phyloP scores from a whole-genome alignment of 2,329 filamentous ascomycete genomes.

The Trichothecium roseum region DNA sequence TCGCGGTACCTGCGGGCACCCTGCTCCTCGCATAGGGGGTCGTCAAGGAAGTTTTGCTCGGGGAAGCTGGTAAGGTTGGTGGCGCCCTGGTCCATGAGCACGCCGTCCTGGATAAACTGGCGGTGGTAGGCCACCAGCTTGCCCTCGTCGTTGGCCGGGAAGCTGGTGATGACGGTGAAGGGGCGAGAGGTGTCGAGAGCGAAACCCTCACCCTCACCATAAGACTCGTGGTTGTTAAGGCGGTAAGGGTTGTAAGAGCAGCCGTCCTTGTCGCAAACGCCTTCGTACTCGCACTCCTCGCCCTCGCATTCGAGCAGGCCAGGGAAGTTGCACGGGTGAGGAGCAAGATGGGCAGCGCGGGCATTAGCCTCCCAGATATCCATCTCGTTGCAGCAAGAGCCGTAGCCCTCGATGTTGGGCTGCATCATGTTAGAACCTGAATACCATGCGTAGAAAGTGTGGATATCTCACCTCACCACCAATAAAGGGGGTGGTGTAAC shows the following conservation, averaged over 20 bases:
- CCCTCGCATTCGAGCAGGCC: conserved; percentile 34
- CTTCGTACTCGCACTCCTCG: conserved; percentile 23
- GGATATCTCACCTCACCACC: conserved; percentile 28
- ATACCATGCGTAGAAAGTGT: background rate
- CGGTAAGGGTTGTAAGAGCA: conserved; percentile 34
- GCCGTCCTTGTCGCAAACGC: conserved; percentile 32
- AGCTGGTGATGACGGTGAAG: conserved; percentile 40
- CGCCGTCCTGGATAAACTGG: conserved; percentile 38
- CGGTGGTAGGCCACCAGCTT: conserved; percentile 33
- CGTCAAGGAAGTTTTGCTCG: conserved; percentile 24
- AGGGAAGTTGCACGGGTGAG: conserved; percentile 35
- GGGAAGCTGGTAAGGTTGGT: conserved; percentile 15
- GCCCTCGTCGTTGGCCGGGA: conserved; percentile 25
- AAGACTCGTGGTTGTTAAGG: conserved; percentile 16
- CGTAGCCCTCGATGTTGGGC: conserved; percentile 29
- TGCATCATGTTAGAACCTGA: conserved; percentile 12
- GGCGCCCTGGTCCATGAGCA: conserved; percentile 32
- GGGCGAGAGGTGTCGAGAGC: conserved; percentile 24
- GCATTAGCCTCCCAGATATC: conserved; percentile 47
- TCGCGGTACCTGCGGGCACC: conserved; percentile 18
- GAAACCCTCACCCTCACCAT: conserved; percentile 18
- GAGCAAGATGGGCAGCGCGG: conserved; percentile 30
- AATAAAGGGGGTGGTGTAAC: conserved; percentile 38
- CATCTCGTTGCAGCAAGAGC: conserved; percentile 43
- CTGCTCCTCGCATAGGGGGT: conserved; percentile 22